These are phyloP conservation scores for Teratosphaeria viscida DNA, from an alignment of 2,329 filamentous ascomycete genomes.

Conservation along the genomic window DNA sequence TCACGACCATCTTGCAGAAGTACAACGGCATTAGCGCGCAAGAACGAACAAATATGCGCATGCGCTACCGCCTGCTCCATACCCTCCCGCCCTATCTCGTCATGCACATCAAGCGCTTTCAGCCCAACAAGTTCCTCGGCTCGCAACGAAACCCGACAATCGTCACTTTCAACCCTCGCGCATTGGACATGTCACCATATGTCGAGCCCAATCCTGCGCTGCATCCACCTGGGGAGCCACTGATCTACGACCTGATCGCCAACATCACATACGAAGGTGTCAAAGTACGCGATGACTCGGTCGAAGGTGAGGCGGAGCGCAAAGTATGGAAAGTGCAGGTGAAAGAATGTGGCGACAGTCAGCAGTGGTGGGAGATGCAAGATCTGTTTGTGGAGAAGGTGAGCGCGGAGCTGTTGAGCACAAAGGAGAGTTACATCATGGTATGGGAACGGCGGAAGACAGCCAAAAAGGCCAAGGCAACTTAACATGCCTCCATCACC, in stretches of 20 bases:
- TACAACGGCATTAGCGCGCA: constrained; percentile 84
- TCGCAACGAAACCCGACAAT: constrained; percentile 91
- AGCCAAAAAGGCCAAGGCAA: neutral
- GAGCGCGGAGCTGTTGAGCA: constrained; percentile 78
- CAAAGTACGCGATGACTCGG: constrained; percentile 63
- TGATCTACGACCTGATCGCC: constrained; percentile 90
- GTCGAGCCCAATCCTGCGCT: constrained; percentile 73
- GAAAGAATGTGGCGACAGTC: constrained; percentile 52
- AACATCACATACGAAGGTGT: constrained; percentile 87
- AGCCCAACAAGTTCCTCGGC: constrained; percentile 88
- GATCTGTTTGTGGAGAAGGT: constrained; percentile 88
- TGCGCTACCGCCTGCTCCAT: constrained; percentile 80
- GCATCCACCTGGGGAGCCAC: constrained; percentile 65
- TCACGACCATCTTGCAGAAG: constrained; percentile 75
- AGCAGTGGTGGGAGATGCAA: constrained; percentile 88
- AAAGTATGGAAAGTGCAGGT: constrained; percentile 95
- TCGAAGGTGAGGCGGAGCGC: constrained; percentile 81
- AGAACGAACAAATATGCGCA: constrained; percentile 78
- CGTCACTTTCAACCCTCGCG: constrained; percentile 81
- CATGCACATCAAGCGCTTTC: constrained; percentile 96
- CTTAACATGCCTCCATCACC: neutral
- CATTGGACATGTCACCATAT: constrained; percentile 80
- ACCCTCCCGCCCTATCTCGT: constrained; percentile 84
- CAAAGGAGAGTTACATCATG: constrained; percentile 90
- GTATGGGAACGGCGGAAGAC: constrained; percentile 76